phyloP scores from a whole-genome alignment of 805 yeast species.

The Myxozyma lipomycoides region DNA sequence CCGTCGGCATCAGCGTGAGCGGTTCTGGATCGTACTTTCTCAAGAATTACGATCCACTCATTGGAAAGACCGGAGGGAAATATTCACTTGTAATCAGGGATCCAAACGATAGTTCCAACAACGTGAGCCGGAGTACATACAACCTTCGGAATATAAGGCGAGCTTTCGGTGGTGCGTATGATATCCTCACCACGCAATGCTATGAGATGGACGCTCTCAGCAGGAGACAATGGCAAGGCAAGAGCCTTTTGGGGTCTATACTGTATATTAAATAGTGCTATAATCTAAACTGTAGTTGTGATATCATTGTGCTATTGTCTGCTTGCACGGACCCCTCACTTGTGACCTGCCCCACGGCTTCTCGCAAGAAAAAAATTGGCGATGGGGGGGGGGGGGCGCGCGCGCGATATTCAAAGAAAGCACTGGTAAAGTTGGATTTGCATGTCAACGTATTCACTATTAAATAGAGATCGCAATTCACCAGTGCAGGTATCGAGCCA shows the following conservation, averaged over 20 bases:
- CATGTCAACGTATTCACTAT: no score
- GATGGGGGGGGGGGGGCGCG: no score
- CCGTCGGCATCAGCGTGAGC: conserved; percentile 61
- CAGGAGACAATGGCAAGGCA: conserved; percentile 62
- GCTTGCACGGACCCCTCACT: no score
- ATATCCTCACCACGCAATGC: conserved; percentile 67
- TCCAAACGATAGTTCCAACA: conserved; percentile 79
- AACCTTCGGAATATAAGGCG: conserved; percentile 74
- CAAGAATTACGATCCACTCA: conserved; percentile 40
- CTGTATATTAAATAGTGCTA: conserved; percentile 3
- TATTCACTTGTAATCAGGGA: conserved; percentile 78
- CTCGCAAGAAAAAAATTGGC: no score
- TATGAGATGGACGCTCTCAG: conserved; percentile 65
- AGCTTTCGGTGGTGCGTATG: conserved; percentile 86
- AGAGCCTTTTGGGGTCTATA: conserved; percentile 61
- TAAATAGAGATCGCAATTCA: no score
- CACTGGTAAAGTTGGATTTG: no score
- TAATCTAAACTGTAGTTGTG: no score
- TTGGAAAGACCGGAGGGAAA: conserved; percentile 34
- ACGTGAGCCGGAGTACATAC: conserved; percentile 72
- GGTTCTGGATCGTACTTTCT: conserved; percentile 54
- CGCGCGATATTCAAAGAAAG: no score
- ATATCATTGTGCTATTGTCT: no score
- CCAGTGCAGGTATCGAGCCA: no score
- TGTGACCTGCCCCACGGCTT: no score